Percentiles rank a stretch among this genome's conserved stretches.
Conservation (phyloP, 176 grass and related monocot species). For the Carex myosuroides region DNA sequence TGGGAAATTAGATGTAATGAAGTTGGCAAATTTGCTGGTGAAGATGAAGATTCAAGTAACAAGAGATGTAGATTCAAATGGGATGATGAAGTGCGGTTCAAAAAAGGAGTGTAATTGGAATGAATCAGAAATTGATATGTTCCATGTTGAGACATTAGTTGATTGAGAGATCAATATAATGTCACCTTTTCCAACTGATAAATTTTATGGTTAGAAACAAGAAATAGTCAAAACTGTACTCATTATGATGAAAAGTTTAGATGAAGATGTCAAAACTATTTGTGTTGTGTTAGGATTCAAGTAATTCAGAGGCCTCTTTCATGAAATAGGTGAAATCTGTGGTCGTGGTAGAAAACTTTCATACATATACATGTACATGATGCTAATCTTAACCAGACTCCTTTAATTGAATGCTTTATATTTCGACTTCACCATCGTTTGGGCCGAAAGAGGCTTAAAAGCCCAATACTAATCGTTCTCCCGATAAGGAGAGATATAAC, state of each 20-base stretch:
- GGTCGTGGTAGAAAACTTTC: neutral
- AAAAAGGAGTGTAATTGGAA: neutral
- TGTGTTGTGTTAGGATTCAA: neutral
- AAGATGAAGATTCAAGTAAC: neutral
- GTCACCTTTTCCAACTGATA: neutral
- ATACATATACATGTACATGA: no score
- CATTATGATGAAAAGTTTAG: neutral
- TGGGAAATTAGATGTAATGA: neutral
- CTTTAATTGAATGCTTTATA: neutral
- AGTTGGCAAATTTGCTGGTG: slow-evolving; percentile 13
- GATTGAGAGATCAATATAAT: neutral
- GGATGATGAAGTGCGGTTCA: neutral
- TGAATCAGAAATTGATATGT: neutral
- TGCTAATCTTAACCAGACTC: no score
- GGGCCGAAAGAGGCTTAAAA: neutral
- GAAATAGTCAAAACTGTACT: neutral
- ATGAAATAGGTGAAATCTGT: neutral
- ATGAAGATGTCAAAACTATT: neutral
- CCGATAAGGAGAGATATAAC: neutral
- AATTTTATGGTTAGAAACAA: neutral
- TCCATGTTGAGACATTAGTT: slow-evolving; percentile 1
- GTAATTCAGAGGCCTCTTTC: neutral
- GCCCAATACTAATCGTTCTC: neutral
- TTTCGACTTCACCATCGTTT: neutral
- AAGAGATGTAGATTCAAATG: slow-evolving; percentile 2